phyloP scores from a whole-genome alignment of 495 filamentous ascomycete species.

The Aspergillus indologenus region DNA sequence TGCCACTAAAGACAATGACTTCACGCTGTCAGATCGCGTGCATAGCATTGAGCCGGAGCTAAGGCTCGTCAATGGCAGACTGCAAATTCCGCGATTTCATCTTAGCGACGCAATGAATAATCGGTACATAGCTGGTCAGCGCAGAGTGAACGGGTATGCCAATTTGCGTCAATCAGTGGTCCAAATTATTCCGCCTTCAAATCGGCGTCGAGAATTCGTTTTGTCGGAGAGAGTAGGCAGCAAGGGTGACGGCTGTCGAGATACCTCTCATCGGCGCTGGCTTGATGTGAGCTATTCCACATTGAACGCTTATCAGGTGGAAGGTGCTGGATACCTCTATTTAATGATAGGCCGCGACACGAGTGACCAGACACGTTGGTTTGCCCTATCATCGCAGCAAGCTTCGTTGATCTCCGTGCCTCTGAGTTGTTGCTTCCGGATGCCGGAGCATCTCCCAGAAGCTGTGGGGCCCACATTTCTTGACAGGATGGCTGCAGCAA shows the following conservation, averaged over 20 bases:
- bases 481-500: neutral
- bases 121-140: slow-evolving; percentile 2
- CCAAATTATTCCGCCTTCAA: neutral
- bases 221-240: neutral
- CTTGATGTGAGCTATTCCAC: neutral
- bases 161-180: neutral
- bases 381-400: neutral
- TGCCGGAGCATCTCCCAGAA: neutral
- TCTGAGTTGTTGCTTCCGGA: neutral
- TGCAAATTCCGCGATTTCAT: slow-evolving; percentile 8
- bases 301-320: neutral
- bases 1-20: slow-evolving; percentile 1
- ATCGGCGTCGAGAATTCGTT: neutral
- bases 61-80: neutral
- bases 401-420: neutral
- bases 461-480: neutral
- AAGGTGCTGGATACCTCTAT: neutral
- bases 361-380: neutral
- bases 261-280: neutral
- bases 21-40: neutral
- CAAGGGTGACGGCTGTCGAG: neutral
- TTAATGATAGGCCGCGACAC: neutral
- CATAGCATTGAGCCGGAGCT: slow-evolving; percentile 9
- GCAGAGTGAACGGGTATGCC: neutral
- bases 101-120: neutral